phyloP scores from a whole-genome alignment of 176 grass and related monocot species.

The Cenchrus fungigraminus region DNA sequence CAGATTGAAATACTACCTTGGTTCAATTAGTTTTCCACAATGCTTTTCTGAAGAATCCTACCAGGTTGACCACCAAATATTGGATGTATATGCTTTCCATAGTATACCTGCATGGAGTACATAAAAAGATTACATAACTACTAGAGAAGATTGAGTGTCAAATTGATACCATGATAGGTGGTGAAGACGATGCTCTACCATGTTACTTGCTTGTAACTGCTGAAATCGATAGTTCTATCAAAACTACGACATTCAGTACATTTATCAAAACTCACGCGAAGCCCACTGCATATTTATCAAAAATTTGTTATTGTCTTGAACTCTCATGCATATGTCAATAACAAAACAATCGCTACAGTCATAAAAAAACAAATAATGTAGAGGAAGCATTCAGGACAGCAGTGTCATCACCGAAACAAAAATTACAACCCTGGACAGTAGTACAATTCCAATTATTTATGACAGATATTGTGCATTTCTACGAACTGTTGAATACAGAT shows the following conservation, averaged over 20 bases:
- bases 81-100: not conserved
- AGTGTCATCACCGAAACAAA: not conserved
- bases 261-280: not conserved
- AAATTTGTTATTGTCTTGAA: not conserved
- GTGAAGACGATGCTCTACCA: not conserved
- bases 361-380: constrained; percentile 14
- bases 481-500: not conserved
- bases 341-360: not conserved
- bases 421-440: not conserved
- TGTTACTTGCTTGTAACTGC: not conserved
- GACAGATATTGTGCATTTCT: not conserved
- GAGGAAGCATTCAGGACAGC: not conserved
- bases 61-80: constrained; percentile 21
- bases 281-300: constrained; percentile 1
- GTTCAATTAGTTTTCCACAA: not conserved
- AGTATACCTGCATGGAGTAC: constrained; percentile 5
- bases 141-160: not conserved
- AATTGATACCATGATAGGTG: constrained; percentile 17
- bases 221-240: constrained; percentile 10
- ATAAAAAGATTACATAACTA: constrained; percentile 11
- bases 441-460: not conserved
- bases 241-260: not conserved
- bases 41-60: not conserved
- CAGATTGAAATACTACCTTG: constrained; percentile 8
- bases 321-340: not conserved